These are phyloP conservation scores for Kernera saxatilis DNA, from an alignment of 345 rosid genomes.

Conservation along the genomic window DNA sequence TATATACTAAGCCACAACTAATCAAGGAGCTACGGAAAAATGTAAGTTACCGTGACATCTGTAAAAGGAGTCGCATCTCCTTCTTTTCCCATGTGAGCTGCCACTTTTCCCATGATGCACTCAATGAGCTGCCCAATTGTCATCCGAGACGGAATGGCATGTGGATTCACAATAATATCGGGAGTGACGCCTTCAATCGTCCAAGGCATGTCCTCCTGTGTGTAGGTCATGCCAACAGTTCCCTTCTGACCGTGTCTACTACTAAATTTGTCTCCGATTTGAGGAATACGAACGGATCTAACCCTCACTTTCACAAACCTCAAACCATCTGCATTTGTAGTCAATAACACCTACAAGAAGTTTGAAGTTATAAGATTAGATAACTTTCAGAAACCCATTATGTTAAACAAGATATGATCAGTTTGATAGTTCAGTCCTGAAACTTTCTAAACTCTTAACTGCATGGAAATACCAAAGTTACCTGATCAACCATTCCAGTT, in stretches of 20 bases:
- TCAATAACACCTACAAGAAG: conserved; percentile 67
- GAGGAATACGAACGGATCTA: conserved; percentile 93
- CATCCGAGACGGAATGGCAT: conserved; percentile 99
- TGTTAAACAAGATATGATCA: neutral
- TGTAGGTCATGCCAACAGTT: conserved; percentile 97
- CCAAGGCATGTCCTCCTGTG: conserved; percentile 99
- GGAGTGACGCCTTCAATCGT: conserved; percentile 94
- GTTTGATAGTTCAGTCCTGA: neutral
- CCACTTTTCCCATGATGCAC: conserved; percentile 99
- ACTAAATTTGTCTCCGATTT: conserved; percentile 96
- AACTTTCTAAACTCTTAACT: neutral
- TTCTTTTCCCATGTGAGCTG: conserved; percentile 99
- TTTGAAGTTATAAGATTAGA: neutral
- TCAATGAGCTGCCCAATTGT: conserved; percentile 98
- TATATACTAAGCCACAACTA: neutral
- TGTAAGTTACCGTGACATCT: conserved; percentile 82
- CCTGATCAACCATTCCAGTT: conserved; percentile 98
- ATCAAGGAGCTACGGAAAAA: neutral
- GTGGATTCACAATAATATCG: conserved; percentile 92
- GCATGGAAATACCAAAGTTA: conserved; percentile 24
- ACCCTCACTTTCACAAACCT: conserved; percentile 98
- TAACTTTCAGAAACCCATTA: neutral
- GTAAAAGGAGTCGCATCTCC: conserved; percentile 99
- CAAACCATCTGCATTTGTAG: conserved; percentile 97
- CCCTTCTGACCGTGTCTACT: conserved; percentile 99